These are phyloP conservation scores for Fallopia convolvulus DNA, from an alignment of 148 eudicot species.

Conservation along the genomic window DNA sequence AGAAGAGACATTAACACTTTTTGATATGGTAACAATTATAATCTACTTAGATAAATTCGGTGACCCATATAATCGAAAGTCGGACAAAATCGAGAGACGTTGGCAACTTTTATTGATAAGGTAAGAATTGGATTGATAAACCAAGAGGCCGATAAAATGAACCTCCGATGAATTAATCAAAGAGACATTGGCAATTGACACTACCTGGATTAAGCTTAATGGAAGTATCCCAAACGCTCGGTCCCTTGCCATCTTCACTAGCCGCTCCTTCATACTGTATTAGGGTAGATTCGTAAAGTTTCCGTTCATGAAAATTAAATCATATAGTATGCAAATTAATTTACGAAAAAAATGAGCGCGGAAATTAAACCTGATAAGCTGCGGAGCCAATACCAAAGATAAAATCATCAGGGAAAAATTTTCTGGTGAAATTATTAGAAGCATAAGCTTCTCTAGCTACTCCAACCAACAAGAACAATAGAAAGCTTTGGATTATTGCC, in stretches of 20 bases:
- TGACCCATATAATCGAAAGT: too few relatives aligned
- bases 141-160: too few relatives aligned
- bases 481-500: background rate
- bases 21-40: too few relatives aligned
- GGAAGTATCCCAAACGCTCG: conserved; percentile 10
- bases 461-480: conserved; percentile 1
- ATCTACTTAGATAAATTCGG: too few relatives aligned
- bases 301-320: background rate
- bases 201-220: background rate
- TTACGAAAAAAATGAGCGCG: background rate
- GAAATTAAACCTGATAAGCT: conserved; percentile 9
- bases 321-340: background rate
- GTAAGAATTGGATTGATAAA: too few relatives aligned
- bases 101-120: too few relatives aligned
- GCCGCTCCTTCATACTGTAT: conserved; percentile 9
- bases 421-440: background rate
- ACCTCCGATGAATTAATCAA: too few relatives aligned
- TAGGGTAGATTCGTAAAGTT: too few relatives aligned
- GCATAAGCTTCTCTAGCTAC: background rate
- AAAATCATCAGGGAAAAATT: background rate
- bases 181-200: too few relatives aligned
- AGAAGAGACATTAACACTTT: background rate
- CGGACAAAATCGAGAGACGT: too few relatives aligned
- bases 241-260: background rate
- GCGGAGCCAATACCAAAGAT: conserved; percentile 10